Evolutionary conservation across 495 filamentous ascomycete genomes (phyloP).

Genomic region (Halenospora varia): DNA sequence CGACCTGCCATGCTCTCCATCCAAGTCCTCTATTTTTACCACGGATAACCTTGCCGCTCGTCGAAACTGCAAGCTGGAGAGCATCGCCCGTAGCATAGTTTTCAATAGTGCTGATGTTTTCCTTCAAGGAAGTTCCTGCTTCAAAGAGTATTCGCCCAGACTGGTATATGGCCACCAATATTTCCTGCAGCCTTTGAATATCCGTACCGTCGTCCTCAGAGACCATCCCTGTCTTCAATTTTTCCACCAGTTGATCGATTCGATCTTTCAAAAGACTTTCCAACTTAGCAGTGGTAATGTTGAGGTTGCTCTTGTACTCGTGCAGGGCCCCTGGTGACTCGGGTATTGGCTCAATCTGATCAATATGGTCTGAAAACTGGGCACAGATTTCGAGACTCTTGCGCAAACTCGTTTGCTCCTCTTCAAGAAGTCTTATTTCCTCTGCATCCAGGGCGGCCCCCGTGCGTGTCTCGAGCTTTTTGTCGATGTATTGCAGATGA

Average conservation of each 20-base stretch:
- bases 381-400: slow-evolving; percentile 41
- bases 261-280: slow-evolving; percentile 32
- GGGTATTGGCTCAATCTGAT: slow-evolving; percentile 26
- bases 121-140: slow-evolving; percentile 31
- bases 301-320: slow-evolving; percentile 36
- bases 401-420: slow-evolving; percentile 37
- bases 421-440: slow-evolving; percentile 31
- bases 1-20: slow-evolving; percentile 38
- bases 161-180: slow-evolving; percentile 36
- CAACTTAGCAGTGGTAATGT: slow-evolving; percentile 28
- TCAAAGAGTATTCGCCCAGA: slow-evolving; percentile 34
- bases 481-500: slow-evolving; percentile 34
- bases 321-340: slow-evolving; percentile 28
- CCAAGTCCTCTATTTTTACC: slow-evolving; percentile 36
- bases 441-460: slow-evolving; percentile 23
- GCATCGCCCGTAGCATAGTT: slow-evolving; percentile 37
- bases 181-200: slow-evolving; percentile 31
- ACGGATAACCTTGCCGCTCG: slow-evolving; percentile 31
- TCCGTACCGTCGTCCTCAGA: slow-evolving; percentile 33
- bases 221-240: slow-evolving; percentile 26
- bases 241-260: slow-evolving; percentile 31
- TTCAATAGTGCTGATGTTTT: slow-evolving; percentile 34
- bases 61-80: slow-evolving; percentile 40
- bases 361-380: slow-evolving; percentile 36
- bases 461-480: slow-evolving; percentile 29